phyloP scores from a whole-genome alignment of 495 filamentous ascomycete species.

The Lasiosphaeria miniovina region DNA sequence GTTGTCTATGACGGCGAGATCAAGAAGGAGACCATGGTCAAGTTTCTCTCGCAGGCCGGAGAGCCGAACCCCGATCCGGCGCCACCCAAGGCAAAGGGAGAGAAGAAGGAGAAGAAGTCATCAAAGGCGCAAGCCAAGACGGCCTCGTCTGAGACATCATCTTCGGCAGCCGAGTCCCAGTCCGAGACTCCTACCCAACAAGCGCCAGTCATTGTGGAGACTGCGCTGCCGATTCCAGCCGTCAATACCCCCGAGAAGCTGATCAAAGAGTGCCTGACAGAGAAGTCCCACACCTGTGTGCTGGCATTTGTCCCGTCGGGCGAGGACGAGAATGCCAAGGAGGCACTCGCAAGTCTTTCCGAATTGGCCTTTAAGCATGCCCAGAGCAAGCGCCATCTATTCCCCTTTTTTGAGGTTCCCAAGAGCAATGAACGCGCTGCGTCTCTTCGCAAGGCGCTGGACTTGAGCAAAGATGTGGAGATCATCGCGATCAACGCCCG shows the following conservation, averaged over 20 bases:
- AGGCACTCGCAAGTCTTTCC: conserved; percentile 64
- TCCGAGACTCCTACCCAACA: conserved; percentile 35
- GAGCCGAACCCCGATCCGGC: conserved; percentile 67
- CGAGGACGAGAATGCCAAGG: conserved; percentile 49
- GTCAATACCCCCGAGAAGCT: conserved; percentile 54
- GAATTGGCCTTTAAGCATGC: conserved; percentile 72
- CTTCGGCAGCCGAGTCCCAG: conserved; percentile 35
- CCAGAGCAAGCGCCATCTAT: conserved; percentile 61
- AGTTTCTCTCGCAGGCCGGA: conserved; percentile 78
- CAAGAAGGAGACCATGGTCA: conserved; percentile 77
- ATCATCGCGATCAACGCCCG: conserved; percentile 81
- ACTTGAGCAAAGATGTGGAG: conserved; percentile 56
- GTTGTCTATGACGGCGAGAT: conserved; percentile 79
- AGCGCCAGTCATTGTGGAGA: conserved; percentile 47
- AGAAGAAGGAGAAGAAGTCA: conserved; percentile 43
- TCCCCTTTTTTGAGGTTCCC: conserved; percentile 80
- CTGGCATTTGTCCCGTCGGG: conserved; percentile 68
- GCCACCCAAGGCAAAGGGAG: conserved; percentile 50
- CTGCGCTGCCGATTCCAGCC: conserved; percentile 51
- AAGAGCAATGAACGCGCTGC: conserved; percentile 55
- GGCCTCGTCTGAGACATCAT: conserved; percentile 37
- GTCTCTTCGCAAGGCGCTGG: conserved; percentile 58
- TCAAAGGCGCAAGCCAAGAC: conserved; percentile 43
- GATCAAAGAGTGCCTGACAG: conserved; percentile 65
- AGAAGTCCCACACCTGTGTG: conserved; percentile 80